Percentiles rank a stretch among this genome's conserved stretches.
These are phyloP conservation scores for Mycena pura DNA, from an alignment of 768 basidiomycete genomes.

Conservation along the genomic window DNA sequence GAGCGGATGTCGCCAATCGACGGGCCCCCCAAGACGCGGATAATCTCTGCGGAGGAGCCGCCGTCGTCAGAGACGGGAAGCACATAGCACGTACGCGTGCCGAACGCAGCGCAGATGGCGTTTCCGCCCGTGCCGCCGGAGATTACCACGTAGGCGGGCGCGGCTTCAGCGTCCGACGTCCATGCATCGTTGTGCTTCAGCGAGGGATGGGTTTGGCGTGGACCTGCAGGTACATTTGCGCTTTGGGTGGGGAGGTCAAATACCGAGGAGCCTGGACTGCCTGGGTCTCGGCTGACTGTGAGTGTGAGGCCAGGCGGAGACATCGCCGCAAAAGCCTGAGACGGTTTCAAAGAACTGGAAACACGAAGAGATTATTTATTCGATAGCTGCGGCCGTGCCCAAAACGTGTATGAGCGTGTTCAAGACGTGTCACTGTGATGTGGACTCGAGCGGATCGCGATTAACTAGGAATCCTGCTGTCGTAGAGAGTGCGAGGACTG, in stretches of 20 bases:
- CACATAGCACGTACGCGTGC: constrained; percentile 73
- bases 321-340: no score
- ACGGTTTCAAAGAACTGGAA: not conserved
- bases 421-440: constrained; percentile 15
- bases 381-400: not conserved
- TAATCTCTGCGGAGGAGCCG: constrained; percentile 93
- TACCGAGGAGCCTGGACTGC: constrained; percentile 75
- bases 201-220: constrained; percentile 13
- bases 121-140: constrained; percentile 97
- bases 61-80: constrained; percentile 96
- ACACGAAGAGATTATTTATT: constrained; percentile 12
- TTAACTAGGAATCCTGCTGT: no score
- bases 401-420: constrained; percentile 21
- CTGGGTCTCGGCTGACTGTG: constrained; percentile 33
- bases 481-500: no score
- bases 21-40: constrained; percentile 85
- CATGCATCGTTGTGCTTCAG: not conserved
- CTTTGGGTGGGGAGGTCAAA: constrained; percentile 72
- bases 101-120: constrained; percentile 86
- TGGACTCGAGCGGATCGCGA: not conserved
- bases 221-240: constrained; percentile 2
- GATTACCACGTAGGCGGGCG: constrained; percentile 71
- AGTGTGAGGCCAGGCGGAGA: constrained; percentile 19
- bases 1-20: constrained; percentile 88
- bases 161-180: constrained; percentile 4